Base-by-base conservation (phyloP, 2,329 filamentous ascomycete genomes). In the Rachicladosporium sp. region DNA sequence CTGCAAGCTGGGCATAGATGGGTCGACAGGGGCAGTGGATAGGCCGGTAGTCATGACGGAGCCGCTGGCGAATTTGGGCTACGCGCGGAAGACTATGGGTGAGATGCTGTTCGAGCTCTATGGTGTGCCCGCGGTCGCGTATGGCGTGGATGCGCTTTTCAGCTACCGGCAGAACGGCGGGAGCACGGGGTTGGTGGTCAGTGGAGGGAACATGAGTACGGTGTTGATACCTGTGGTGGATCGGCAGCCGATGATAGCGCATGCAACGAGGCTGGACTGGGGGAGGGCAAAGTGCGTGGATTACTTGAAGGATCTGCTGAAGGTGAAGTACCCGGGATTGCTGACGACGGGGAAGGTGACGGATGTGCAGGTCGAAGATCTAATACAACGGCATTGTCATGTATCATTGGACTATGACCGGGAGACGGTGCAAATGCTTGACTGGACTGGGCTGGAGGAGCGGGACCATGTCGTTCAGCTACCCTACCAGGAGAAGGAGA, bases 61-160 rank as follows among this genome's bases (percentile, higher is more conserved):
- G 63, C 80, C 91, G 0, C 78, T 96, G 42, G 91, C 88, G 21
- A 96, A 96, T 60, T 61, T 94, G 44, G 78, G 76, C 9, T 98
- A 98, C 57, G 81, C 87, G 35, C 71, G 88, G 49, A 89, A 49
- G 39, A 51, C 55, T 50, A 96, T 96, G 89, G 93, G 84, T 33
- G 91, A 98, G 57, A 89, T 96, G 40, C 69, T 98, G 8, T 98
- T 96, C 59, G 91, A 98, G 62, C 93, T 87, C 63, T 98, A 98
- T 61, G 76, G 78, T 43, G 88, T 84, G 8, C 89, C 91, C 0
- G 89, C 85, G 2, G 73, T 95, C 19, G 83, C 88, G 11, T 95
- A 91, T 62, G 91, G 91, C 37, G 88, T 98, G 64, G 91, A 98
- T 61, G 93, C 88, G 8, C 74, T 98, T 27, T 98, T 98, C 66